phyloP scores from a whole-genome alignment of 441 rosid genomes.

The Biscutella auriculata region DNA sequence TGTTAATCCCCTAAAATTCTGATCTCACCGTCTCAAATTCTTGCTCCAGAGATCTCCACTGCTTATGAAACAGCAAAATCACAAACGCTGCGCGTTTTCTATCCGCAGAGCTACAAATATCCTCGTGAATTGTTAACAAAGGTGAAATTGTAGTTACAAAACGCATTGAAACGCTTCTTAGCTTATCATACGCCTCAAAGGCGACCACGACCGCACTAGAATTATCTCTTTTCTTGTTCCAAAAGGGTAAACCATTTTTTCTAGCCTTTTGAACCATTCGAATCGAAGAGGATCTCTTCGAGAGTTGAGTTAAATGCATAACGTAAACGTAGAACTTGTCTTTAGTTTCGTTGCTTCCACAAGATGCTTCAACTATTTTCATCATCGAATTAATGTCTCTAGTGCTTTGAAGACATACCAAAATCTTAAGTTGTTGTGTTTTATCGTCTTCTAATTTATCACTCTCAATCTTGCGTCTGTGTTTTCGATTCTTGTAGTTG shows the following conservation, averaged over 20 bases:
- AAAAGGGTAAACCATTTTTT: slow-evolving; percentile 32
- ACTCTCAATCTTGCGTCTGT: no score
- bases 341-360: slow-evolving; percentile 31
- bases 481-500: no score
- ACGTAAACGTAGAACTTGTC: slow-evolving; percentile 44
- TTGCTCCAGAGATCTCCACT: slow-evolving; percentile 44
- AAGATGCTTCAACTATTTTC: slow-evolving; percentile 55
- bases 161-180: slow-evolving; percentile 28
- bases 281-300: slow-evolving; percentile 37
- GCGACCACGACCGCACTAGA: slow-evolving; percentile 26
- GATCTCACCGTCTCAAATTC: slow-evolving; percentile 40
- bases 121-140: slow-evolving; percentile 28
- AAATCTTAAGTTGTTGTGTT: slow-evolving; percentile 23
- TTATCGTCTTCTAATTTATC: background rate
- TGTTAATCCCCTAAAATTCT: slow-evolving; percentile 37
- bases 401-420: slow-evolving; percentile 37
- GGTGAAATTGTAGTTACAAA: slow-evolving; percentile 41
- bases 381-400: slow-evolving; percentile 35
- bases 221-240: slow-evolving; percentile 25
- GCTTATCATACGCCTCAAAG: slow-evolving; percentile 27
- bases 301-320: slow-evolving; percentile 55
- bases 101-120: slow-evolving; percentile 39
- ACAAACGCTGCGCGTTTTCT: slow-evolving; percentile 40
- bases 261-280: slow-evolving; percentile 38
- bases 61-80: slow-evolving; percentile 60